These are phyloP conservation scores for Capsicum chinense DNA, from an alignment of 257 asterid genomes.

Conservation along the genomic window DNA sequence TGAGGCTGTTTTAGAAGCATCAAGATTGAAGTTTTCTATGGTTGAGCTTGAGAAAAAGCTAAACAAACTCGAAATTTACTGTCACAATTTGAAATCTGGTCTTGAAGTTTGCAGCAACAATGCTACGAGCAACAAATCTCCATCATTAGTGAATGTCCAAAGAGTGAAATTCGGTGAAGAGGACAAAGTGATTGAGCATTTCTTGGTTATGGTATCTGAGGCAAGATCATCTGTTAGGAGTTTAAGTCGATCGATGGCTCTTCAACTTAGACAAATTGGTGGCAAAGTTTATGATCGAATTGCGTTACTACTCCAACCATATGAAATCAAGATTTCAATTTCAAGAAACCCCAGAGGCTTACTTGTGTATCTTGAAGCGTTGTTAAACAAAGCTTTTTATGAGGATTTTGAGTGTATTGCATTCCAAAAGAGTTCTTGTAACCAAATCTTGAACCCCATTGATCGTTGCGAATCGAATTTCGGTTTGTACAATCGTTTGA, in stretches of 20 bases:
- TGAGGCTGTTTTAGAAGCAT: slow-evolving; percentile 84
- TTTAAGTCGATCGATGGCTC: slow-evolving; percentile 59
- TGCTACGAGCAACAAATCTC: slow-evolving; percentile 31
- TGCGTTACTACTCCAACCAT: slow-evolving; percentile 68
- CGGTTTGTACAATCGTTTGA: slow-evolving; percentile 57
- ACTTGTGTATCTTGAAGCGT: slow-evolving; percentile 73
- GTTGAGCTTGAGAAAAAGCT: slow-evolving; percentile 92
- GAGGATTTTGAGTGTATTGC: slow-evolving; percentile 79
- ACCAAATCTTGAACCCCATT: slow-evolving; percentile 67
- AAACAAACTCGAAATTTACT: slow-evolving; percentile 82
- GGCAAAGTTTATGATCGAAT: slow-evolving; percentile 69
- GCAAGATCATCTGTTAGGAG: slow-evolving; percentile 68
- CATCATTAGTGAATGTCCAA: slow-evolving; percentile 37
- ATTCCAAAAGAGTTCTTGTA: slow-evolving; percentile 55
- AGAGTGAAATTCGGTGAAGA: slow-evolving; percentile 55
- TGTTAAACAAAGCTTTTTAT: slow-evolving; percentile 64
- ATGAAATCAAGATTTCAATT: slow-evolving; percentile 67
- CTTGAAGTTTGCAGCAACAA: slow-evolving; percentile 56
- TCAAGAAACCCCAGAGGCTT: slow-evolving; percentile 75
- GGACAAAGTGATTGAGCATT: slow-evolving; percentile 65
- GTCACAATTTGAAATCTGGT: slow-evolving; percentile 76
- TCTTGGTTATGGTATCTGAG: slow-evolving; percentile 72
- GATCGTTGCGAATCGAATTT: slow-evolving; percentile 79
- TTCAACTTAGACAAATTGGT: slow-evolving; percentile 66
- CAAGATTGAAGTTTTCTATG: slow-evolving; percentile 77